These are phyloP conservation scores for Lactarius deliciosus DNA, from an alignment of 768 basidiomycete genomes.

Conservation along the genomic window DNA sequence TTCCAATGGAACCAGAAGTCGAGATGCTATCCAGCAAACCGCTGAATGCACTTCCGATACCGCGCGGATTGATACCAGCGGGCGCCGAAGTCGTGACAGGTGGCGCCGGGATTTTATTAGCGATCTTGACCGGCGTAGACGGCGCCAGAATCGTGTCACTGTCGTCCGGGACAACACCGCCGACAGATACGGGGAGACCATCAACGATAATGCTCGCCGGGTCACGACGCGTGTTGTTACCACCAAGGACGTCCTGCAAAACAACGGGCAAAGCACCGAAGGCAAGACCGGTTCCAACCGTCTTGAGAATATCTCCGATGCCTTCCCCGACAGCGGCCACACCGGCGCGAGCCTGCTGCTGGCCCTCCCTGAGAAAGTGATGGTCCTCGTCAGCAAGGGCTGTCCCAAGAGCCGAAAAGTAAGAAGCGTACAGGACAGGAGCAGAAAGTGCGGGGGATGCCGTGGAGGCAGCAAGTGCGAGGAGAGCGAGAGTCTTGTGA, in stretches of 20 bases:
- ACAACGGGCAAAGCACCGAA: not conserved
- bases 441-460: conserved; percentile 2
- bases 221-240: not conserved
- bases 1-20: no score
- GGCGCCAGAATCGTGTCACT: no score
- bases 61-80: no score
- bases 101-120: no score
- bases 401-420: not conserved
- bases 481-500: not conserved
- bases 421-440: not conserved
- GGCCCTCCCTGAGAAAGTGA: not conserved
- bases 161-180: no score
- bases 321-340: not conserved
- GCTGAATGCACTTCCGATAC: no score
- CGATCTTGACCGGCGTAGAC: no score
- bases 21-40: no score
- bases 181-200: not conserved
- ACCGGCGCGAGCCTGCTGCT: not conserved
- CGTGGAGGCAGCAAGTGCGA: conserved; percentile 4
- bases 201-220: not conserved
- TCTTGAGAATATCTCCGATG: not conserved
- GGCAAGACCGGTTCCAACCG: not conserved
- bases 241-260: not conserved
- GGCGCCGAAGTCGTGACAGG: no score
- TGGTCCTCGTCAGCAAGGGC: not conserved